Evolutionary conservation across 441 rosid species (phyloP).

Genomic region (Isatis lusitanica): DNA sequence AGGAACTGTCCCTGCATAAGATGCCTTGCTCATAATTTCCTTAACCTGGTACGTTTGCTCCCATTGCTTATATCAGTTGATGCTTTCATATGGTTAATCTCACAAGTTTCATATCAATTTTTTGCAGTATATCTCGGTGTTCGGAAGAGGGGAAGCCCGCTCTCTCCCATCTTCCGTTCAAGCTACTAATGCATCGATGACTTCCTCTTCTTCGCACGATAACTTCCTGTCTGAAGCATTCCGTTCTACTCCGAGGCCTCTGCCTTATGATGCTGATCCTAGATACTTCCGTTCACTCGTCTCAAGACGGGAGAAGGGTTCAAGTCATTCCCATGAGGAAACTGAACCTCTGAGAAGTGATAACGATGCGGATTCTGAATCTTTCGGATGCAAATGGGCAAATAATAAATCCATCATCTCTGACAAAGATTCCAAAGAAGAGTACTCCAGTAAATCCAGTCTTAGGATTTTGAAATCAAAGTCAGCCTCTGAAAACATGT

Average conservation of each 20-base stretch:
- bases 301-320: conserved; percentile 78
- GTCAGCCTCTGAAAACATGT: conserved; percentile 49
- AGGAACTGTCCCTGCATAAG: conserved; percentile 84
- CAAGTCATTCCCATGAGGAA: conserved; percentile 67
- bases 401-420: conserved; percentile 40
- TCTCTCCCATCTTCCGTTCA: conserved; percentile 60
- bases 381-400: conserved; percentile 70
- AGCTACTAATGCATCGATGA: conserved; percentile 65
- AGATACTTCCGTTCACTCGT: conserved; percentile 52
- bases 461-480: conserved; percentile 57
- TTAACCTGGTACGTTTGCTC: conserved; percentile 54
- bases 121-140: conserved; percentile 63
- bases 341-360: conserved; percentile 73
- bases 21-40: conserved; percentile 73
- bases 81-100: neutral
- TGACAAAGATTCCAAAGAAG: conserved; percentile 69
- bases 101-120: neutral
- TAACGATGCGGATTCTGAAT: conserved; percentile 56
- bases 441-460: conserved; percentile 52
- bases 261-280: conserved; percentile 90
- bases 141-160: conserved; percentile 57
- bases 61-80: neutral
- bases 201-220: conserved; percentile 70
- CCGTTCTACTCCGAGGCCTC: conserved; percentile 90
- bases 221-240: conserved; percentile 85